These are phyloP conservation scores for Singerocomus rubriflavus DNA, from an alignment of 1,284 basidiomycete genomes.

Conservation along the genomic window DNA sequence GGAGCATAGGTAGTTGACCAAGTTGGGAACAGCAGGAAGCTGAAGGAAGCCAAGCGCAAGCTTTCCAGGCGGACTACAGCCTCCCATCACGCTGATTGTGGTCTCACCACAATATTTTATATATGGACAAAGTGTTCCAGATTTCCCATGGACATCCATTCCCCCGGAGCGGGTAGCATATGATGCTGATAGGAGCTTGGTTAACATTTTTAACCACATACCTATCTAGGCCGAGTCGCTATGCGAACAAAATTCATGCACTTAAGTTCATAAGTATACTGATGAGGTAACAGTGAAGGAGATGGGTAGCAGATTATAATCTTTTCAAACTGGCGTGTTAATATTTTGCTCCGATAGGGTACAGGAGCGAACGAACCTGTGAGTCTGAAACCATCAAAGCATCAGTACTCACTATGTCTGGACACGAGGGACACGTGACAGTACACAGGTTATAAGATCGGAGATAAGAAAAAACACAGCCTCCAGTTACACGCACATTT, in stretches of 20 bases:
- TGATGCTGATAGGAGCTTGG: slow-evolving; percentile 4
- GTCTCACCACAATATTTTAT: background rate
- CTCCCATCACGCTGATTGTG: slow-evolving; percentile 3
- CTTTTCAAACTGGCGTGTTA: background rate
- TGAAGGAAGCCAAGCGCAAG: background rate
- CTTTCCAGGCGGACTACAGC: background rate
- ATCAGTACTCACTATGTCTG: too few species aligned
- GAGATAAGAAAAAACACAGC: too few species aligned
- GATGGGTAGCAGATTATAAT: background rate
- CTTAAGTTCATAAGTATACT: background rate
- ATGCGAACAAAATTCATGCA: background rate
- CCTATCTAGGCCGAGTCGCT: background rate
- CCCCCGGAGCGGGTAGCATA: background rate
- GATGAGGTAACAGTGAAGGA: background rate
- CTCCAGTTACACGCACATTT: too few species aligned
- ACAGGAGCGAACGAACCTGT: background rate
- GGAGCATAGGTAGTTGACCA: slow-evolving; percentile 21
- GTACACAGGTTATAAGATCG: too few species aligned
- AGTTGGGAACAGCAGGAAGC: background rate
- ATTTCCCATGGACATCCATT: slow-evolving; percentile 12
- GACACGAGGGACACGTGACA: background rate
- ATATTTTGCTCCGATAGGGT: background rate
- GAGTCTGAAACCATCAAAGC: background rate
- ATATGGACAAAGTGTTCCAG: background rate
- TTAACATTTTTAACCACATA: slow-evolving; percentile 2